Base-by-base conservation (phyloP, 768 basidiomycete genomes). In the Tulasnella sp. region DNA sequence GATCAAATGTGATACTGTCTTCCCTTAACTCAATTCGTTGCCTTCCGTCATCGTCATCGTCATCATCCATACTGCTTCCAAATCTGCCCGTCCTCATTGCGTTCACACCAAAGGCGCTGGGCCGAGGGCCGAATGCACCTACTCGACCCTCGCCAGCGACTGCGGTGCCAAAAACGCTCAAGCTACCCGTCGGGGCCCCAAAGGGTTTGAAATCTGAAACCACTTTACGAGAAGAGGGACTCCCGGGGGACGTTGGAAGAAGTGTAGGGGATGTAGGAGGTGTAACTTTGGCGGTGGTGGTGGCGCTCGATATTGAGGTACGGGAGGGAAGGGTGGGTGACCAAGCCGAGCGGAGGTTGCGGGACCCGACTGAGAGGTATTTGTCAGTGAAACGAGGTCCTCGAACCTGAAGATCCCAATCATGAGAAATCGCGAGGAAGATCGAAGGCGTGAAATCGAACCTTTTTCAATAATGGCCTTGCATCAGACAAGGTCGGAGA, bases 351-450 rank as follows among this genome's bases (percentile, higher is more conserved):
- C 66, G 64, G 12, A 13, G 9, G 4, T 34, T 28, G 19, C 49
- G 49, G 15, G 24, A 25, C 16, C 22, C 24, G 16, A 29, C 37
- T n/a, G 64, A 76, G 24, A 92, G 75, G 65, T 96, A 98, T 65
- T 93, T 92, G 58, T 98, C 92, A 16, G 93, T 96, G 70, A 96
- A 93, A 3, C 93, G 83, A 35, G 89, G 87, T n/a, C 88, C 89
- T 43, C 81, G 79, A 41, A 95, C 85, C 91, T 95, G 62, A 6
- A 15, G 16, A 28, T 2, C 22, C 13, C 10, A 10, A 31, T 9
- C 25, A 22, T 45, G 15, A 53, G 8, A 15, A 28, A 15, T 9
- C 13, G n/a, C 27, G 32, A 27, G 13, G 47, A 19, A 13, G 27
- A 35, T 12, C 12, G 34, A 35, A 35, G 34, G 16, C 34, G 34